These are phyloP conservation scores for Babesia bigemina DNA, from an alignment of 169 alveolate species.

Conservation along the genomic window DNA sequence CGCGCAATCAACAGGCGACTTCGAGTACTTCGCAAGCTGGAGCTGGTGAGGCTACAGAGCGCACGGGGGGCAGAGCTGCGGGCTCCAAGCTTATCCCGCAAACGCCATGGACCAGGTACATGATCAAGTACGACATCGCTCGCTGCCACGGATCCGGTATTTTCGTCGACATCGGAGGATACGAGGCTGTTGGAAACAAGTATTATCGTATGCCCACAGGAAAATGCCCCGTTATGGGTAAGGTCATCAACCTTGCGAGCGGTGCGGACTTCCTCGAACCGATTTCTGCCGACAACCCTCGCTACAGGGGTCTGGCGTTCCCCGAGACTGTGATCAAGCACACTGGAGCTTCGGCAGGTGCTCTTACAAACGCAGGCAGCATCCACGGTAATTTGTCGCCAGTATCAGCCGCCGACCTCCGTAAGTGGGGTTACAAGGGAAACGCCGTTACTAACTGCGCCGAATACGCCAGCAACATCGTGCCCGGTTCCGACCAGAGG, in stretches of 20 bases:
- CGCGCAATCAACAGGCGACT: not conserved
- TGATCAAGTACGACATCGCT: conserved; percentile 75
- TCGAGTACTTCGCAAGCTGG: not conserved
- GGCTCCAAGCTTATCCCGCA: not conserved
- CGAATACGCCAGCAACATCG: conserved; percentile 68
- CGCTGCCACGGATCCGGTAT: conserved; percentile 75
- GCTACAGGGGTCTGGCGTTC: conserved; percentile 70
- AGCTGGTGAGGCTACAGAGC: not conserved
- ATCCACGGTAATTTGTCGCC: conserved; percentile 66
- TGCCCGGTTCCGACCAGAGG: conserved; percentile 39
- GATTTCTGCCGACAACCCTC: conserved; percentile 57
- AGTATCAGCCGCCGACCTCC: conserved; percentile 50
- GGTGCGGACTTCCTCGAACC: conserved; percentile 69
- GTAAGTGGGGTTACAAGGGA: conserved; percentile 39
- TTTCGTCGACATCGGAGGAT: conserved; percentile 76
- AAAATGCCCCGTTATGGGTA: conserved; percentile 80
- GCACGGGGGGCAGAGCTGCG: not conserved
- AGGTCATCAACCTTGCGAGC: conserved; percentile 63
- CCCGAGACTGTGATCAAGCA: conserved; percentile 42
- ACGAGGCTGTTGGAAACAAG: conserved; percentile 53
- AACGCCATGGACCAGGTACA: conserved; percentile 65
- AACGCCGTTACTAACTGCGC: conserved; percentile 74
- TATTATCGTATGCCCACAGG: conserved; percentile 76
- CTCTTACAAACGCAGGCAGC: conserved; percentile 2
- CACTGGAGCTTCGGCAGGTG: not conserved